A percentile compares a stretch with the other conserved stretches of the same genome.
These are phyloP conservation scores for Irpex lacteus DNA, from an alignment of 1,284 basidiomycete genomes.

Conservation along the genomic window DNA sequence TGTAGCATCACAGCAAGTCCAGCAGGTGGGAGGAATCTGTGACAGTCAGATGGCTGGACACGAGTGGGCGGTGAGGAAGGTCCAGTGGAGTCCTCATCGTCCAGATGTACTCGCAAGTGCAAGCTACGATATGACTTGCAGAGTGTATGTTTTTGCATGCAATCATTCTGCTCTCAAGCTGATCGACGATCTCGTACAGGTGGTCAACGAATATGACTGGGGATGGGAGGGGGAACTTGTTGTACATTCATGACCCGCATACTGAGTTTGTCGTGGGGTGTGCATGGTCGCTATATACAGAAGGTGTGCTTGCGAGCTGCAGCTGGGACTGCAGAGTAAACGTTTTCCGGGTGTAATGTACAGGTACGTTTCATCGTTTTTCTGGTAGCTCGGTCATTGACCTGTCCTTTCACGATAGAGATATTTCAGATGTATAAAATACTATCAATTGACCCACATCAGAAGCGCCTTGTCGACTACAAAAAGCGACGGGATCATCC, in stretches of 20 bases:
- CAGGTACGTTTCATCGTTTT: not conserved
- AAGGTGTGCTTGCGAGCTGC: slow-evolving; percentile 82
- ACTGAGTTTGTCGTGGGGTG: slow-evolving; percentile 95
- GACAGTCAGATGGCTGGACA: slow-evolving; percentile 72
- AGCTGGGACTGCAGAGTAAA: slow-evolving; percentile 88
- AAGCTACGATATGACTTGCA: slow-evolving; percentile 96
- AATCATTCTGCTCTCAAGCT: slow-evolving; percentile 1
- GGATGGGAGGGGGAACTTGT: slow-evolving; percentile 49
- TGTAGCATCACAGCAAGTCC: slow-evolving; percentile 21
- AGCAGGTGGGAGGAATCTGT: slow-evolving; percentile 64
- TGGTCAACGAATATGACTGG: slow-evolving; percentile 60
- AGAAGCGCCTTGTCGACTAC: not conserved
- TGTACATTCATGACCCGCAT: slow-evolving; percentile 80
- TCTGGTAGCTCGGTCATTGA: not conserved
- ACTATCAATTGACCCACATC: not conserved
- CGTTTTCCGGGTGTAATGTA: slow-evolving; percentile 55
- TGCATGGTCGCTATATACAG: slow-evolving; percentile 86
- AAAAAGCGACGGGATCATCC: not conserved
- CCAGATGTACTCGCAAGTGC: slow-evolving; percentile 79
- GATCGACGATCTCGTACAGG: slow-evolving; percentile 33
- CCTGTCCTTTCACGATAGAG: not conserved
- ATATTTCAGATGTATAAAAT: not conserved
- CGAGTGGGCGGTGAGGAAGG: slow-evolving; percentile 78
- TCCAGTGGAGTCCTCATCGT: slow-evolving; percentile 78
- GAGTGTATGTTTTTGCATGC: slow-evolving; percentile 60